A percentile compares a stretch with the other conserved stretches of the same genome.
Evolutionary conservation across 2,329 filamentous ascomycete species (phyloP).

Genomic region (Penicillium sp.): DNA sequence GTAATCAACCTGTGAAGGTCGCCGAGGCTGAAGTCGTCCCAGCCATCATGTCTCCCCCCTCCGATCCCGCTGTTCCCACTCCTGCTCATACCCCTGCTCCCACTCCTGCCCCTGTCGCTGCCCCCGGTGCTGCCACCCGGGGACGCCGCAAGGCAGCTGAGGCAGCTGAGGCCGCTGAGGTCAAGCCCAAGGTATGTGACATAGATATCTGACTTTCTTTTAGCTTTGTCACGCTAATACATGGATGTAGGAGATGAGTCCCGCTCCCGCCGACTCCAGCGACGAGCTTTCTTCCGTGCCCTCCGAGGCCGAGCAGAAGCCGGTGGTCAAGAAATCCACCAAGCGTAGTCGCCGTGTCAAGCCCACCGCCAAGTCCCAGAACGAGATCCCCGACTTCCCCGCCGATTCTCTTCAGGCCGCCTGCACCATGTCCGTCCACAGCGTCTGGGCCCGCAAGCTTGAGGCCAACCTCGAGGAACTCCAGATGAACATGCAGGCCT

Average conservation of each 20-base stretch:
- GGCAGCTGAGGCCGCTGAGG: background rate
- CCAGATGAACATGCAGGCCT: conserved; percentile 55
- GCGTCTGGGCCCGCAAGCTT: conserved; percentile 58
- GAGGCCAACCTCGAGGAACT: conserved; percentile 56
- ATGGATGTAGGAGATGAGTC: background rate
- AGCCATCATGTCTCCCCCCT: background rate
- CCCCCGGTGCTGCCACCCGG: background rate
- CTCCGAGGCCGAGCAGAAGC: background rate
- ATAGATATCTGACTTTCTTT: background rate
- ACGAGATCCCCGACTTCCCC: background rate
- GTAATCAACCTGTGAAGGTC: background rate
- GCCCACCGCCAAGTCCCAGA: background rate
- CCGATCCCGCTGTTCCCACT: background rate
- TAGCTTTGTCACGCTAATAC: background rate
- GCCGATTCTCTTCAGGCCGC: conserved; percentile 20
- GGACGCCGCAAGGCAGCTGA: background rate
- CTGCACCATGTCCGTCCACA: conserved; percentile 39
- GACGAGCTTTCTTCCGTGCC: background rate
- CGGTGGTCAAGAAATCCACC: background rate
- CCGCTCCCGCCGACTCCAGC: background rate
- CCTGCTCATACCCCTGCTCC: background rate
- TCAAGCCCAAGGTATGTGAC: background rate
- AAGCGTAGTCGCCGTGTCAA: background rate
- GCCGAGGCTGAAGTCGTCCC: background rate
- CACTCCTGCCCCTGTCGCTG: background rate